These are phyloP conservation scores for Acanthamoeba quina DNA, from an alignment of 208 protist genomes.

Conservation along the genomic window DNA sequence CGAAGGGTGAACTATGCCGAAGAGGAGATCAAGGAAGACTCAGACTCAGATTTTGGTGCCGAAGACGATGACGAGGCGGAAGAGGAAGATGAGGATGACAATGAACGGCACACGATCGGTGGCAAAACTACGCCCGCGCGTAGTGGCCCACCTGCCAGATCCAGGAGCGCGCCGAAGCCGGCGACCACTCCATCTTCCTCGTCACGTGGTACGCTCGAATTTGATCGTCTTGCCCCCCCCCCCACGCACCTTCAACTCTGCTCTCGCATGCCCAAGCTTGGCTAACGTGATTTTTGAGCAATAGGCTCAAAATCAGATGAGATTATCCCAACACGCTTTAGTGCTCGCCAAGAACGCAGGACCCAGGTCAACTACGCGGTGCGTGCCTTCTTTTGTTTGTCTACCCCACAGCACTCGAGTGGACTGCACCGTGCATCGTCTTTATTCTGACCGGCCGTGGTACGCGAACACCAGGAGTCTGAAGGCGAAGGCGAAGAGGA, in stretches of 20 bases:
- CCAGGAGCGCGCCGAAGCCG: background rate
- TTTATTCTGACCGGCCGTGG: no score
- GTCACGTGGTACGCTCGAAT: background rate
- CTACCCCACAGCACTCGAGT: no score
- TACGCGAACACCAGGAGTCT: background rate
- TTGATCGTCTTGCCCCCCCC: background rate
- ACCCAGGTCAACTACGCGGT: conserved; percentile 70
- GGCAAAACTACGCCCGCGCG: background rate
- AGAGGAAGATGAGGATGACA: background rate
- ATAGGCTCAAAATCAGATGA: background rate
- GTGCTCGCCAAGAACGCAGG: conserved; percentile 43
- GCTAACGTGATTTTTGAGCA: background rate
- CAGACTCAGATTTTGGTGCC: conserved; percentile 41
- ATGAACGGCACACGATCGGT: background rate
- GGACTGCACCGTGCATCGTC: background rate
- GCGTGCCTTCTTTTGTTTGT: background rate
- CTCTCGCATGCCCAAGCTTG: no score
- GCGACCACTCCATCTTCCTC: background rate
- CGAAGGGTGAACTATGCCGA: conserved; percentile 43
- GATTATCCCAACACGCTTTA: conserved; percentile 43
- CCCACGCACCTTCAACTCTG: no score
- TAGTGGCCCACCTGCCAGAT: background rate
- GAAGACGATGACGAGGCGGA: background rate
- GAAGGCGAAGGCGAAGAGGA: conserved; percentile 52
- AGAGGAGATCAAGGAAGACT: conserved; percentile 45